Evolutionary conservation across 1,284 basidiomycete genomes (phyloP), one percentile per base, ranked within the genome.

Genomic region (Boletus smithii): DNA sequence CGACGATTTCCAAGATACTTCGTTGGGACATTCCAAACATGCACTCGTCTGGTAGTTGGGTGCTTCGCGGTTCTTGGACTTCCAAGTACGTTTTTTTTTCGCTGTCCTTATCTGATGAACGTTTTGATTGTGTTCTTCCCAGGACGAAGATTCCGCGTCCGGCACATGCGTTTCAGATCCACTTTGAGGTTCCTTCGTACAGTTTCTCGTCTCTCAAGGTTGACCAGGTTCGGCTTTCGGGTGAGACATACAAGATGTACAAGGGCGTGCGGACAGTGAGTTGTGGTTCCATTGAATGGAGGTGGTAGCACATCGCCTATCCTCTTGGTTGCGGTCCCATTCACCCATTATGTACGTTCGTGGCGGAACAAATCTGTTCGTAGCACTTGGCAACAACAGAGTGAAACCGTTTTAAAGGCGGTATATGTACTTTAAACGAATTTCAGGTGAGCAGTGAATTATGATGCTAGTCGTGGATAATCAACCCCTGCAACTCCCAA

Each of bases 231-330:
- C 90, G 85, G 62, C 72, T 97, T n/a, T 79, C 79, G 0, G 83
- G 86, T 3, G 88, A 89, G 65, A 68, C 73, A 1, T 93, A 93
- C 71, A 95, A 95, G 68, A 76, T 82, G 13, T 94, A 90, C 73
- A 95, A 81, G 62, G 88, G 88, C 17, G 83, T 91, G 48, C 70
- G 88, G 56, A 80, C 82, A 31, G 71, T 72, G 39, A 75, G 79
- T 11, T 60, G 68, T 32, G 85, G 82, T n/a, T 74, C 78, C 38
- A 68, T 88, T 11, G 85, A 88, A 61, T 88, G 85, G 82, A 75
- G 85, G 54, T 87, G 83, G 85, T 88, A 67, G 43, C 22, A 39
- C 26, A n/a, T 33, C 14, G 26, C 9, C 31, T 26, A 11, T 17
- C 10, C 20, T 8, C 4, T 8, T 35, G n/a, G n/a, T n/a, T n/a